A percentile compares a stretch with the other conserved stretches of the same genome.
These are phyloP conservation scores for Salix brachista DNA, from an alignment of 345 rosid species.

Conservation along the genomic window DNA sequence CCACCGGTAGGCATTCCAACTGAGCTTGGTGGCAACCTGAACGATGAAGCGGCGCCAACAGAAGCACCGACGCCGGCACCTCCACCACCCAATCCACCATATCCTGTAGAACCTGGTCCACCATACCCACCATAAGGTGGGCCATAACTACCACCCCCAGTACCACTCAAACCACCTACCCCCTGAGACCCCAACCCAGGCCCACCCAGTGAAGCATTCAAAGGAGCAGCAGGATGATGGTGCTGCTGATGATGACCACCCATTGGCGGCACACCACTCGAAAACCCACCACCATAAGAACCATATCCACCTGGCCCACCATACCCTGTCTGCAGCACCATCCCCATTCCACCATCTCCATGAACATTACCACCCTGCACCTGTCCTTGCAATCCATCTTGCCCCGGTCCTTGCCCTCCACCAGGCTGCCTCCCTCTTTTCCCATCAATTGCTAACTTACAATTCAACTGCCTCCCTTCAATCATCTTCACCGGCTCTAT, in stretches of 20 bases:
- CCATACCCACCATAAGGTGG: constrained; percentile 12
- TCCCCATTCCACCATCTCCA: constrained; percentile 61
- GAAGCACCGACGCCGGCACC: constrained; percentile 14
- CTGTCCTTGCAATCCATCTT: too few species aligned
- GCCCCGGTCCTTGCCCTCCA: constrained; percentile 8
- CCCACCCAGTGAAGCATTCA: constrained; percentile 16
- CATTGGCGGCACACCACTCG: constrained; percentile 23
- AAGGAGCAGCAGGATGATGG: constrained; percentile 12
- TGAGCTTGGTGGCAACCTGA: constrained; percentile 57
- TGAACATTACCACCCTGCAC: constrained; percentile 38
- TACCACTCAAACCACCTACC: background rate
- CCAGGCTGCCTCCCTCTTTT: constrained; percentile 30
- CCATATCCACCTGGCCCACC: constrained; percentile 28
- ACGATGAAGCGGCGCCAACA: constrained; percentile 39
- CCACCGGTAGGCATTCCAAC: constrained; percentile 58
- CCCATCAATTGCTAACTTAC: constrained; percentile 75
- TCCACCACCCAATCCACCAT: constrained; percentile 17
- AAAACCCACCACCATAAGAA: constrained; percentile 45
- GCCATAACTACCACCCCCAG: constrained; percentile 12
- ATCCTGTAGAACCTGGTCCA: constrained; percentile 6
- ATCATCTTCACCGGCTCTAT: constrained; percentile 65
- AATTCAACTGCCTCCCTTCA: constrained; percentile 68
- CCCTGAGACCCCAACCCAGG: constrained; percentile 8
- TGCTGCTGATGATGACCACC: background rate
- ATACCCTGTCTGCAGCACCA: constrained; percentile 44